Conservation (phyloP, 495 filamentous ascomycete genomes). For the Penicillium paradoxum region DNA sequence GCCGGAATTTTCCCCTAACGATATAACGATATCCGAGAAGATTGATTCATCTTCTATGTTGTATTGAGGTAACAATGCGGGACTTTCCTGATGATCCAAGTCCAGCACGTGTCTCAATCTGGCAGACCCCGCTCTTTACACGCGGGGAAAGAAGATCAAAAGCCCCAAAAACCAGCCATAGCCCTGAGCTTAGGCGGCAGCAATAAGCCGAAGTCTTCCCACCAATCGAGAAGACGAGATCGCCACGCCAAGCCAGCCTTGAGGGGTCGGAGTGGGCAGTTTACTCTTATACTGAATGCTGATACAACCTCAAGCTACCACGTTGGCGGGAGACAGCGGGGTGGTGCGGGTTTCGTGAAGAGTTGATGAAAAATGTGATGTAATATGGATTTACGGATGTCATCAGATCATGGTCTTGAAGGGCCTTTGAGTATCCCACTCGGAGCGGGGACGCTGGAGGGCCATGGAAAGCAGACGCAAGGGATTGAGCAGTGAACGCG, state of each 20-base stretch:
- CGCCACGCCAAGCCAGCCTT: constrained; percentile 20
- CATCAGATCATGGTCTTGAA: background rate
- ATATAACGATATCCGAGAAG: too few species aligned
- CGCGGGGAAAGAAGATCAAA: background rate
- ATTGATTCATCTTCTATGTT: too few species aligned
- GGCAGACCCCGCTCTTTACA: background rate
- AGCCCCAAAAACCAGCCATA: constrained; percentile 1
- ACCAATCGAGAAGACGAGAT: constrained; percentile 16
- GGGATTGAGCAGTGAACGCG: constrained; percentile 11
- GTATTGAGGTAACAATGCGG: too few species aligned
- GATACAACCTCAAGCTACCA: constrained; percentile 19
- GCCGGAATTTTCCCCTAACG: too few species aligned
- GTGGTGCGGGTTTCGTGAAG: background rate
- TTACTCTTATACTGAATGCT: background rate
- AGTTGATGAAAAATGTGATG: too few species aligned
- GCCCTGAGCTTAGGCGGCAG: background rate
- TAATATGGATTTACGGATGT: too few species aligned
- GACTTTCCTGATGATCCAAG: too few species aligned
- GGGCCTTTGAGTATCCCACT: background rate
- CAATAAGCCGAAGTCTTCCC: background rate
- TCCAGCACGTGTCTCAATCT: background rate
- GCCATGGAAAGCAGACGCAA: constrained; percentile 15
- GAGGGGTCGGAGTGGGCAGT: constrained; percentile 7
- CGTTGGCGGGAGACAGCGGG: background rate
- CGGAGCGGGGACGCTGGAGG: background rate